Evolutionary conservation across 169 alveolate species (phyloP).

Genomic region (Pseudocohnilembus persalinus): DNA sequence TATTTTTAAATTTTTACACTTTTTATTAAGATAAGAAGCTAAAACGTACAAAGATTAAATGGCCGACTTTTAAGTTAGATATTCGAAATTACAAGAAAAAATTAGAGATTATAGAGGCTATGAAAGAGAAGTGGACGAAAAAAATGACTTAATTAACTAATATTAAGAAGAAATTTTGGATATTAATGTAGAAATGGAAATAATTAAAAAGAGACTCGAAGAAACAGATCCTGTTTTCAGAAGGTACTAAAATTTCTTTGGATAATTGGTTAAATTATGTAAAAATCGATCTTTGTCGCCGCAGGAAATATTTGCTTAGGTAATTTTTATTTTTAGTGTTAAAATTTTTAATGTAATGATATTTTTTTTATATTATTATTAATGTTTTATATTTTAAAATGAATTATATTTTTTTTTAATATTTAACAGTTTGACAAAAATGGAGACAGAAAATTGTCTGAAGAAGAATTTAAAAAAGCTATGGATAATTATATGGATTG

Average conservation of each 20-base stretch:
- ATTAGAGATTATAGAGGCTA: no score
- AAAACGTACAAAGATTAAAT: no score
- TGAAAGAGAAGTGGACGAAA: slow-evolving; percentile 41
- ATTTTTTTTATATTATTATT: slow-evolving; percentile 24
- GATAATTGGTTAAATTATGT: slow-evolving; percentile 15
- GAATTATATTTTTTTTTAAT: no score
- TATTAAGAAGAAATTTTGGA: slow-evolving; percentile 47
- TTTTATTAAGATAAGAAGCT: no score
- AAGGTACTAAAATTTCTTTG: slow-evolving; percentile 12
- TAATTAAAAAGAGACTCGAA: slow-evolving; percentile 37
- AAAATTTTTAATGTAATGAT: no score
- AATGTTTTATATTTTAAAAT: no score
- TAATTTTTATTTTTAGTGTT: no score
- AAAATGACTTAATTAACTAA: slow-evolving; percentile 18
- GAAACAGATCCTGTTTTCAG: slow-evolving; percentile 24
- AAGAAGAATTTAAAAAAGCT: slow-evolving; percentile 25
- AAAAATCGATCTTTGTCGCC: slow-evolving; percentile 25
- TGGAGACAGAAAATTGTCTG: slow-evolving; percentile 25
- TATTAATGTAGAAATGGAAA: slow-evolving; percentile 34
- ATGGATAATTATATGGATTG: slow-evolving; percentile 29
- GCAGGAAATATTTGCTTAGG: slow-evolving; percentile 30
- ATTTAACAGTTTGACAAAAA: slow-evolving; percentile 24
- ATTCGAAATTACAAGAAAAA: neutral
- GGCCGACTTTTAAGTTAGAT: no score
- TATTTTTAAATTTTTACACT: no score